Conservation (phyloP, 1,284 basidiomycete genomes). For the Malassezia sympodialis region DNA sequence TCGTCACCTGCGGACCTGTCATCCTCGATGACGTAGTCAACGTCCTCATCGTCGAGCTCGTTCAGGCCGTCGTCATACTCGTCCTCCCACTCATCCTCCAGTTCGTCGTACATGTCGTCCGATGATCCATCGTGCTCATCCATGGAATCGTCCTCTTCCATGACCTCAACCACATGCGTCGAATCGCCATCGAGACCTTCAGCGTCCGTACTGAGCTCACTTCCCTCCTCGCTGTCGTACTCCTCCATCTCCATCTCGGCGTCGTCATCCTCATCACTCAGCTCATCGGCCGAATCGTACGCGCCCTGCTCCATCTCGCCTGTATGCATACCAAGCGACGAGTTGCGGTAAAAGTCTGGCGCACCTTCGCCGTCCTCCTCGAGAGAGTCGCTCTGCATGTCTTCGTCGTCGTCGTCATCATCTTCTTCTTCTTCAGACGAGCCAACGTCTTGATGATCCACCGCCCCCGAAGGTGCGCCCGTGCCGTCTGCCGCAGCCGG, state of each 20-base stretch:
- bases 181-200: slow-evolving; percentile 48
- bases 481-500: background rate
- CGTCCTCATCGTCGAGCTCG: slow-evolving; percentile 47
- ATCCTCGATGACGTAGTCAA: slow-evolving; percentile 55
- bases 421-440: slow-evolving; percentile 24
- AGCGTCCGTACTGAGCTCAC: slow-evolving; percentile 49
- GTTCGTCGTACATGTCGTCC: slow-evolving; percentile 27
- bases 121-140: slow-evolving; percentile 9
- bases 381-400: background rate
- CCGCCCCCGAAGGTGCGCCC: background rate
- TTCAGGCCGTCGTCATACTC: slow-evolving; percentile 23
- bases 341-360: slow-evolving; percentile 90
- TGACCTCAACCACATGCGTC: slow-evolving; percentile 49
- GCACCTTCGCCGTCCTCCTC: slow-evolving; percentile 56
- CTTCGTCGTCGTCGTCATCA: slow-evolving; percentile 54
- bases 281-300: slow-evolving; percentile 59
- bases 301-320: slow-evolving; percentile 44
- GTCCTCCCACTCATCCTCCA: slow-evolving; percentile 57
- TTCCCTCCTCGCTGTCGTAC: slow-evolving; percentile 50
- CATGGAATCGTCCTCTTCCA: slow-evolving; percentile 30
- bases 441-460: background rate
- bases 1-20: slow-evolving; percentile 50
- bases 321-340: slow-evolving; percentile 82
- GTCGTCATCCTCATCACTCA: slow-evolving; percentile 86
- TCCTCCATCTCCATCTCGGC: slow-evolving; percentile 76